phyloP scores from a whole-genome alignment of 2,329 filamentous ascomycete genomes.

The Fusarium siculi region DNA sequence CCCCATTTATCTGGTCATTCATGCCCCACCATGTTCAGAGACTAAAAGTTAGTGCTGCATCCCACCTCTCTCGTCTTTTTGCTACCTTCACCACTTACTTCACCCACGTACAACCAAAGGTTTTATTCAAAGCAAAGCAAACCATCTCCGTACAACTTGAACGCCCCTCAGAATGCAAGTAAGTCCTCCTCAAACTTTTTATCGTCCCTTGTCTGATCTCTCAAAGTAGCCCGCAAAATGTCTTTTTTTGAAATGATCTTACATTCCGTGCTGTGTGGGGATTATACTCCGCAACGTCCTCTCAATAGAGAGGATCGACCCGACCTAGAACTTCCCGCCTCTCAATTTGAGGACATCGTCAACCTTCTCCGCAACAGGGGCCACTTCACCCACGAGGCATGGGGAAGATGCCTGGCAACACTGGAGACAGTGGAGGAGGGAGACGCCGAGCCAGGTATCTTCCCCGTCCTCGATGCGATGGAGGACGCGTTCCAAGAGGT shows the following conservation, averaged over 20 bases:
- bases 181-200: background rate
- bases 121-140: background rate
- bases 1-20: background rate
- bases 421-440: rapidly evolving
- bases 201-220: background rate
- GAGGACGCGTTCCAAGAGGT: background rate
- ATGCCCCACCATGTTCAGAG: background rate
- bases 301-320: rapidly evolving
- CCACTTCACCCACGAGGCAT: background rate
- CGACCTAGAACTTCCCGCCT: rapidly evolving
- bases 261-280: too few species aligned
- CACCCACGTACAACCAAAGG: background rate
- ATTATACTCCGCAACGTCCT: background rate
- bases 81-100: background rate
- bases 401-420: background rate
- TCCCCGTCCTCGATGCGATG: background rate
- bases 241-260: too few species aligned
- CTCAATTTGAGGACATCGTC: rapidly evolving
- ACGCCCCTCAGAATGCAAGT: background rate
- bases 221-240: background rate
- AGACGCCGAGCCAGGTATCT: background rate
- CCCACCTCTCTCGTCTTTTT: background rate
- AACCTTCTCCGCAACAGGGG: background rate
- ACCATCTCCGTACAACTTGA: background rate
- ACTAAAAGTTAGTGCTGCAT: background rate